Evolutionary conservation across 139 green algal genomes (phyloP).

Genomic region (Chlorella sp.): DNA sequence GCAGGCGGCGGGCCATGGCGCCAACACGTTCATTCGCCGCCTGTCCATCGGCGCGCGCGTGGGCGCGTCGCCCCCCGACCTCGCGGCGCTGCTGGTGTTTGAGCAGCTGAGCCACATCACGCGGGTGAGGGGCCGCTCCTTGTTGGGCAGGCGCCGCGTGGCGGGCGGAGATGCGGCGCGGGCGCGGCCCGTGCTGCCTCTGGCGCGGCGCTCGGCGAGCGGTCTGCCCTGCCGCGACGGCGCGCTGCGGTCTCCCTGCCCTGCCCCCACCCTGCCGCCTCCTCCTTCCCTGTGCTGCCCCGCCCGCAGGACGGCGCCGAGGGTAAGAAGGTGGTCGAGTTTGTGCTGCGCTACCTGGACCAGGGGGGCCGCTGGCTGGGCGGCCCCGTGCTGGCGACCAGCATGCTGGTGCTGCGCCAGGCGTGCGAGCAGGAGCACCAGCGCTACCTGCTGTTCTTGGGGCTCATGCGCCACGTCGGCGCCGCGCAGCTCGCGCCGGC

Average conservation of each 20-base stretch:
- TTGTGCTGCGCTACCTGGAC: constrained; percentile 48
- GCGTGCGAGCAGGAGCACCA: constrained; percentile 51
- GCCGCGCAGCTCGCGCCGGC: neutral
- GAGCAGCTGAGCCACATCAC: constrained; percentile 41
- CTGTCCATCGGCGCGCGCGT: constrained; percentile 27
- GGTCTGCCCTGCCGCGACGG: too few species aligned
- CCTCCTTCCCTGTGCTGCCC: neutral
- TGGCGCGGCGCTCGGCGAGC: too few species aligned
- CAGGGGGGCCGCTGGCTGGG: constrained; percentile 25
- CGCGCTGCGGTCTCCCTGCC: too few species aligned
- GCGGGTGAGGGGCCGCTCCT: neutral
- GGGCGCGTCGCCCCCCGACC: constrained; percentile 17
- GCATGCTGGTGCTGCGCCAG: constrained; percentile 24
- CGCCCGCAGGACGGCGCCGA: constrained; percentile 41
- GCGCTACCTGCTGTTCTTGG: constrained; percentile 46
- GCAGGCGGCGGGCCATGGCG: too few species aligned
- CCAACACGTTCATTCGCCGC: too few species aligned
- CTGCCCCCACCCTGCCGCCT: neutral
- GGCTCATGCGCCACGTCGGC: constrained; percentile 44
- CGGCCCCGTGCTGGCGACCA: constrained; percentile 9
- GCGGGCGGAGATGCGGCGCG: too few species aligned
- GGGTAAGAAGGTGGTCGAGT: constrained; percentile 42
- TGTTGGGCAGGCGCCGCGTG: too few species aligned
- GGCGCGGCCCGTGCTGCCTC: too few species aligned
- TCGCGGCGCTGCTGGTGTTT: constrained; percentile 41